Conservation (phyloP, 176 grass and related monocot genomes). For the Lolium multiflorum region DNA sequence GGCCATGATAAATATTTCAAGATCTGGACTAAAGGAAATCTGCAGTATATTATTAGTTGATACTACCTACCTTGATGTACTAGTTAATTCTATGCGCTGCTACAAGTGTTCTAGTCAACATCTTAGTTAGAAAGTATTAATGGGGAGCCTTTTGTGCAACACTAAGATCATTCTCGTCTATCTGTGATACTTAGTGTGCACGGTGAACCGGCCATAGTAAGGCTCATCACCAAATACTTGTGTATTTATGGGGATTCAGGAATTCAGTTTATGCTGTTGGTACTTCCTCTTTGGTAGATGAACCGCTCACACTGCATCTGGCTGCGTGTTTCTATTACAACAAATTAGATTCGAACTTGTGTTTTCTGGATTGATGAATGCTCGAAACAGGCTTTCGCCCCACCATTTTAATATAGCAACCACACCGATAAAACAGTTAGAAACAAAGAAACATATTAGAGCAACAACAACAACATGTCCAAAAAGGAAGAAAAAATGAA, state of each 20-base stretch:
- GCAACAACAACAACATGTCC: too few relatives aligned
- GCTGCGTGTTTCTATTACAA: not conserved
- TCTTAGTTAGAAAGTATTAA: not conserved
- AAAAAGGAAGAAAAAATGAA: too few relatives aligned
- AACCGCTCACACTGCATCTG: not conserved
- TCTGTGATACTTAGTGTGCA: not conserved
- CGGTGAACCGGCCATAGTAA: not conserved
- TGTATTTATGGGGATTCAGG: not conserved
- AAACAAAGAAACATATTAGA: too few relatives aligned
- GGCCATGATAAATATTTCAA: not conserved
- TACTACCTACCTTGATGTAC: not conserved
- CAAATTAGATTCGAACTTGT: too few relatives aligned
- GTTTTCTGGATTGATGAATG: too few relatives aligned
- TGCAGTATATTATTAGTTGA: constrained; percentile 21
- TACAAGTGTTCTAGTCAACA: not conserved
- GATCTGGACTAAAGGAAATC: not conserved
- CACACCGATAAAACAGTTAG: too few relatives aligned
- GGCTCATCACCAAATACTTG: not conserved
- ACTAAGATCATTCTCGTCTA: not conserved
- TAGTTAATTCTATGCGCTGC: not conserved
- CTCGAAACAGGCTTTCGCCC: too few relatives aligned
- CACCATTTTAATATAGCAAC: too few relatives aligned
- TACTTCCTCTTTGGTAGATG: not conserved
- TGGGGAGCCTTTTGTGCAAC: not conserved
- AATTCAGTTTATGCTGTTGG: not conserved